A percentile compares a stretch with the other conserved stretches of the same genome.
These are phyloP conservation scores for Termitomyces sp. DNA, from an alignment of 768 basidiomycete species.

Conservation along the genomic window DNA sequence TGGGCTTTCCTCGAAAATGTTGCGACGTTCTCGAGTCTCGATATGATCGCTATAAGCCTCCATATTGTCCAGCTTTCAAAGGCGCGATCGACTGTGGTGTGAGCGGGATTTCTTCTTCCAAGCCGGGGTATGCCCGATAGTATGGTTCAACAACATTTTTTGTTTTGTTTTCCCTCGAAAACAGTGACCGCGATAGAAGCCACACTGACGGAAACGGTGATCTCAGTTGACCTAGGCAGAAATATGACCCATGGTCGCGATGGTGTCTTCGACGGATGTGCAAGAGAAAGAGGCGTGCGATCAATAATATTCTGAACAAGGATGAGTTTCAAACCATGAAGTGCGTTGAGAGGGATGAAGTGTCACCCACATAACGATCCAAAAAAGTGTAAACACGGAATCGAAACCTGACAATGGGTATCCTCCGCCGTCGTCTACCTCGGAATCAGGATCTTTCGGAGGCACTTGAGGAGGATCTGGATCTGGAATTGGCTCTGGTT, in stretches of 20 bases:
- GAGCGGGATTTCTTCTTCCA: neutral
- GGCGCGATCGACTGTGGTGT: neutral
- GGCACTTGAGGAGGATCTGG: constrained; percentile 19
- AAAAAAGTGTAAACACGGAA: neutral
- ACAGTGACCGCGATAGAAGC: neutral
- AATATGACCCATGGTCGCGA: neutral
- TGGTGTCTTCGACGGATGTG: neutral
- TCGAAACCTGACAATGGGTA: neutral
- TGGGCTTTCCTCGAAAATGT: too few species aligned
- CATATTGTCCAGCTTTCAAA: neutral
- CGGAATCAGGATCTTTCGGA: constrained; percentile 18
- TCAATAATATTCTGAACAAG: neutral
- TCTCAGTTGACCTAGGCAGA: neutral
- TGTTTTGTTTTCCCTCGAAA: neutral
- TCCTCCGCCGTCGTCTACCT: neutral
- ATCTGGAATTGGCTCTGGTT: constrained; percentile 11
- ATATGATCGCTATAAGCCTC: neutral
- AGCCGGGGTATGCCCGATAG: neutral
- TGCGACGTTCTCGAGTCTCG: neutral
- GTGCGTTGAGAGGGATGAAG: too few species aligned
- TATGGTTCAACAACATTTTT: neutral
- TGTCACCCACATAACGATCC: neutral
- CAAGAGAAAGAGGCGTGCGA: neutral
- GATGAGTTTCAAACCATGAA: neutral
- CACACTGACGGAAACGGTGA: neutral